phyloP scores from a whole-genome alignment of 305 asterid genomes.

The Plantago lanceolata region DNA sequence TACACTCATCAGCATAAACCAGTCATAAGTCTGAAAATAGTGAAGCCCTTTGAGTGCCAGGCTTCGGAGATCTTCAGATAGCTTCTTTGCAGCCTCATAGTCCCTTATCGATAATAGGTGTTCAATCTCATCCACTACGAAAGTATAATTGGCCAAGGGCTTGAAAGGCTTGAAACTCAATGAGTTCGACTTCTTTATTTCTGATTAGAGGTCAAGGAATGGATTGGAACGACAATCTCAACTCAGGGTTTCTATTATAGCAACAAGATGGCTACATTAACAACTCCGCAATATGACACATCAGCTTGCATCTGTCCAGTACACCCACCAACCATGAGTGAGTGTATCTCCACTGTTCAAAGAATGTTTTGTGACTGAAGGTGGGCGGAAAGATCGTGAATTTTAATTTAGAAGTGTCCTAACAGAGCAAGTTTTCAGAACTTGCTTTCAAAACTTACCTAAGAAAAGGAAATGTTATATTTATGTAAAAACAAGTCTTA shows the following conservation, averaged over 20 bases:
- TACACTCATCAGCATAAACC: constrained; percentile 90
- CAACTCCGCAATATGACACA: too few relatives aligned
- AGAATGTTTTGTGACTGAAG: too few relatives aligned
- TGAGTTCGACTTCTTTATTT: constrained; percentile 60
- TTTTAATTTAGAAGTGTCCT: too few relatives aligned
- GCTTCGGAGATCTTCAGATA: constrained; percentile 73
- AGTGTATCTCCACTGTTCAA: too few relatives aligned
- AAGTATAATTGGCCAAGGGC: constrained; percentile 53
- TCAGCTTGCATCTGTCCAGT: too few relatives aligned
- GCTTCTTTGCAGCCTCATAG: constrained; percentile 59
- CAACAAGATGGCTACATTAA: too few relatives aligned
- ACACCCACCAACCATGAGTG: too few relatives aligned
- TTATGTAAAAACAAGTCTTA: not conserved
- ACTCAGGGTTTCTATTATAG: too few relatives aligned
- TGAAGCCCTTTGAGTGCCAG: constrained; percentile 87
- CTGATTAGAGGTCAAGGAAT: constrained; percentile 60
- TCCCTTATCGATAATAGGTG: constrained; percentile 50
- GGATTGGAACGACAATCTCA: not conserved
- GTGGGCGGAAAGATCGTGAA: too few relatives aligned
- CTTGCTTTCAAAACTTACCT: constrained; percentile 3
- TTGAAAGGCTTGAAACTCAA: constrained; percentile 79
- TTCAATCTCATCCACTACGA: constrained; percentile 59
- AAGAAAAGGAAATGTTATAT: constrained; percentile 11
- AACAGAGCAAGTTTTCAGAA: too few relatives aligned
- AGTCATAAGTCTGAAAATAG: constrained; percentile 92